phyloP scores from a whole-genome alignment of 805 yeast species.

The Yarrowia alimentaria region DNA sequence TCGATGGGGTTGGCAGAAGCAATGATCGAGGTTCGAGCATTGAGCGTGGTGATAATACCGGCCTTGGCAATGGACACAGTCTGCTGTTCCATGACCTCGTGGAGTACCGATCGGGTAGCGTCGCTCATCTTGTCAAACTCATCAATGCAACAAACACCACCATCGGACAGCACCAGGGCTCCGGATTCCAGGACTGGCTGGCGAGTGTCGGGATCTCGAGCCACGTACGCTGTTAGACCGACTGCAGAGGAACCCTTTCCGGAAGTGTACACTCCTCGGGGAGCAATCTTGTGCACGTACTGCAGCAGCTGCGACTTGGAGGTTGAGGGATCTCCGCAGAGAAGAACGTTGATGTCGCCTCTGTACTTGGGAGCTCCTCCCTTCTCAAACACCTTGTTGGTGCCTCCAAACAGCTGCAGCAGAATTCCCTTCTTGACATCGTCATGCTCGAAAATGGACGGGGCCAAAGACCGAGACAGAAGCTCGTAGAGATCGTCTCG shows the following conservation, averaged over 20 bases:
- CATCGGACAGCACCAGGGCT: constrained; percentile 93
- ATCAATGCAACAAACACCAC: constrained; percentile 98
- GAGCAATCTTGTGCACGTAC: constrained; percentile 96
- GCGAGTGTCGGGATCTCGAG: constrained; percentile 89
- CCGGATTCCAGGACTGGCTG: constrained; percentile 94
- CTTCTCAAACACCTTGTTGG: constrained; percentile 80
- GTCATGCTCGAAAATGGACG: constrained; percentile 94
- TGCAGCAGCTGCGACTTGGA: constrained; percentile 92
- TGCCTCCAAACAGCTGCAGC: constrained; percentile 91
- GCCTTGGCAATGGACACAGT: constrained; percentile 98
- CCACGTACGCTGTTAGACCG: constrained; percentile 95
- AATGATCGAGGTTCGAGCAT: constrained; percentile 91
- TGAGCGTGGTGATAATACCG: constrained; percentile 93
- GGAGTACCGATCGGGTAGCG: constrained; percentile 87
- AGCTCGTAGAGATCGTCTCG: constrained; percentile 83
- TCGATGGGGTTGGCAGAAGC: constrained; percentile 98
- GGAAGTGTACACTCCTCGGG: constrained; percentile 95
- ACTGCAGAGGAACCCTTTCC: constrained; percentile 99
- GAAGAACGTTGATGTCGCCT: constrained; percentile 87
- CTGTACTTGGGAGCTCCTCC: constrained; percentile 83
- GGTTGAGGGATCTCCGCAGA: constrained; percentile 98
- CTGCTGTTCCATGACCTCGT: constrained; percentile 99
- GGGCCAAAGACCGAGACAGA: constrained; percentile 87
- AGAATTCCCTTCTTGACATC: constrained; percentile 95
- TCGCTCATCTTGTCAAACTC: constrained; percentile 98